phyloP scores from a whole-genome alignment of 2,329 filamentous ascomycete species.

The Stachybotrys chartarum region DNA sequence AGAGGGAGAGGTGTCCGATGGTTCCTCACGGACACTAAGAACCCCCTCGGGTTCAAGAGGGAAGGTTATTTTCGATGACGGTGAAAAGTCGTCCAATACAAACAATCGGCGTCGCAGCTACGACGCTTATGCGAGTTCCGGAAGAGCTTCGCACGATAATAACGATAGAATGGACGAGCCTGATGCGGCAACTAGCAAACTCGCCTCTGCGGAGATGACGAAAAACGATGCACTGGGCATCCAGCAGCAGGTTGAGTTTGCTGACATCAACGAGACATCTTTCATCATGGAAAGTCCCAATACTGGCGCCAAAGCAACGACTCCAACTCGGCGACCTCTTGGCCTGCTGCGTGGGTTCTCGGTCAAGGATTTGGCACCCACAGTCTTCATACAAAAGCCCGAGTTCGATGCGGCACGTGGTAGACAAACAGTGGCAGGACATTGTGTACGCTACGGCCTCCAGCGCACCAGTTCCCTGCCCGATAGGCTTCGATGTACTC shows the following conservation, averaged over 20 bases:
- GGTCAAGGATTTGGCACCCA: slow-evolving; percentile 62
- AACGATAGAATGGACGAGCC: background rate
- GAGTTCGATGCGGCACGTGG: slow-evolving; percentile 16
- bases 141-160: no score
- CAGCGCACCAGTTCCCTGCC: slow-evolving; percentile 70
- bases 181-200: background rate
- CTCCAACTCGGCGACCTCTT: slow-evolving; percentile 19
- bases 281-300: background rate
- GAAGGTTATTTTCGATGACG: no score
- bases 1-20: background rate
- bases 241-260: background rate
- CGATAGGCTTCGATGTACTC: slow-evolving; percentile 49
- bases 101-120: no score
- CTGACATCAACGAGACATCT: background rate
- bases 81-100: no score
- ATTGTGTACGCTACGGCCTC: slow-evolving; percentile 55
- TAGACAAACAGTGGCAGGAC: slow-evolving; percentile 37
- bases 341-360: slow-evolving; percentile 48
- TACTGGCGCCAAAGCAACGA: background rate
- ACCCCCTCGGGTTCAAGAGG: no score
- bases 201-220: background rate
- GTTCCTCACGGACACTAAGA: no score
- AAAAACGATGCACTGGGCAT: background rate
- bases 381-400: slow-evolving; percentile 54
- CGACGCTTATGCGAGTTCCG: no score